Evolutionary conservation across 2,329 filamentous ascomycete species (phyloP), one percentile per base, ranked within the genome.

Genomic region (Diaporthe batatas): DNA sequence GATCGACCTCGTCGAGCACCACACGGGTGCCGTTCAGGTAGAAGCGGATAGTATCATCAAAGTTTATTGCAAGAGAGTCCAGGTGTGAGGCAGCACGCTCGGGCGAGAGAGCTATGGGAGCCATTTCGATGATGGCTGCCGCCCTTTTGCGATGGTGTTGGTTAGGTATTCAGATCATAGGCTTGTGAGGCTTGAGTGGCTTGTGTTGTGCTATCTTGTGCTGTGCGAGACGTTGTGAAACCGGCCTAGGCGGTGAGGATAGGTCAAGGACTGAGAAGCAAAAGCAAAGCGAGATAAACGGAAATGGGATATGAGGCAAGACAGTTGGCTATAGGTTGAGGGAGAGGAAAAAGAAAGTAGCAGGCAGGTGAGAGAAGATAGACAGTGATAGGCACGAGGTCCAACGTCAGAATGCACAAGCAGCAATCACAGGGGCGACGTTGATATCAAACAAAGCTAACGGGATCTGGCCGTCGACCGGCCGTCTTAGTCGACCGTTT

Each of bases 21-120:
- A 98, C 93, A 76, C 92, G 94, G 2, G 96, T 98, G 75, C 96
- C 96, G 81, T 99, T 99, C 68, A 99, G 90, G 81, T 95, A 98
- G 86, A 98, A 98, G 23, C 92, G 89, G 73, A 98, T 86, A 1
- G 94, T 96, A 81, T 98, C 94, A 79, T 98, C 93, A 82, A 94
- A 98, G 59, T 88, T 83, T 69, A 92, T 91, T 1, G 94, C 96
- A 67, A 98, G 83, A 23, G 90, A 84, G 55, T 87, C 80, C 21
- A 81, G 75, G 29, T 80, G 73, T 7, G 80, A 77, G 32, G 76
- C 75, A 49, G 84, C 82, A 74, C 81, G 81, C 75, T 86, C 83
- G 32, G 88, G 86, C 32, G 87, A 86, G 75, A 90, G 79, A 76
- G 88, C 88, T 75, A 81, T 86, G 14, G 90, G 89, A 57, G 89